Percentiles rank a stretch among this genome's conserved stretches.
phyloP scores from a whole-genome alignment of 2,329 filamentous ascomycete genomes.

The Amesomyces nigricolor region DNA sequence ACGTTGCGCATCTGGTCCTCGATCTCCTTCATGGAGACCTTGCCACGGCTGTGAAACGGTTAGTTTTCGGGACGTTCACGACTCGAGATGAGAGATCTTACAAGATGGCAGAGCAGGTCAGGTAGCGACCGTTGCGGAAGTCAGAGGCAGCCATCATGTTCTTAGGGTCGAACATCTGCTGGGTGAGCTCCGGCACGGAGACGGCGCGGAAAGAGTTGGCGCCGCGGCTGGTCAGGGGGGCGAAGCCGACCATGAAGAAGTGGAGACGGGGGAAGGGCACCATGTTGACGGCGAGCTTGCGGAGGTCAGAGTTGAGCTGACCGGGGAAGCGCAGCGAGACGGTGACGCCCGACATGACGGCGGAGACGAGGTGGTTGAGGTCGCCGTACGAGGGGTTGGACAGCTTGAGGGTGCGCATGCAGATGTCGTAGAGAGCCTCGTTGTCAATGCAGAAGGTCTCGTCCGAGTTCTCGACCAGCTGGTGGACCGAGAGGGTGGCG shows the following conservation, averaged over 20 bases:
- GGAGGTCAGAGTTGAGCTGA: constrained; percentile 99
- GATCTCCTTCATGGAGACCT: constrained; percentile 99
- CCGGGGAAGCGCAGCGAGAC: constrained; percentile 98
- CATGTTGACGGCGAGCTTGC: constrained; percentile 99
- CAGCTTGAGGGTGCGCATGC: constrained; percentile 99
- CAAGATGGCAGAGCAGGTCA: constrained; percentile 99
- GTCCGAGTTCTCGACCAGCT: constrained; percentile 99
- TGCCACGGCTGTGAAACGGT: constrained; percentile 66
- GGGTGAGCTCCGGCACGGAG: constrained; percentile 94
- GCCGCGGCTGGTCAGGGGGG: constrained; percentile 81
- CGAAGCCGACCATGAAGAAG: constrained; percentile 99
- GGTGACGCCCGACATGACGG: constrained; percentile 99
- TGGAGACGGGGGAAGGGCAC: constrained; percentile 99
- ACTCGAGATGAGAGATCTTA: constrained; percentile 39
- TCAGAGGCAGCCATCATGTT: constrained; percentile 99
- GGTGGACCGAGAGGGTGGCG: constrained; percentile 96
- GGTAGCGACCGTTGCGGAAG: constrained; percentile 99
- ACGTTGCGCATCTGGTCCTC: constrained; percentile 99
- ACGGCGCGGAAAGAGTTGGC: constrained; percentile 96
- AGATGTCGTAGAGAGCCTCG: constrained; percentile 99
- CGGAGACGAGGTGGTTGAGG: constrained; percentile 98
- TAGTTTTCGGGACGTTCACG: constrained; percentile 22
- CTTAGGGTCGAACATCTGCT: constrained; percentile 99
- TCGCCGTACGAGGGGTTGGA: constrained; percentile 98
- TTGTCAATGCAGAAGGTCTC: constrained; percentile 99